Evolutionary conservation across 2,329 filamentous ascomycete genomes (phyloP), one percentile per base, ranked within the genome.

Genomic region (Dendrostoma leiphaemia): DNA sequence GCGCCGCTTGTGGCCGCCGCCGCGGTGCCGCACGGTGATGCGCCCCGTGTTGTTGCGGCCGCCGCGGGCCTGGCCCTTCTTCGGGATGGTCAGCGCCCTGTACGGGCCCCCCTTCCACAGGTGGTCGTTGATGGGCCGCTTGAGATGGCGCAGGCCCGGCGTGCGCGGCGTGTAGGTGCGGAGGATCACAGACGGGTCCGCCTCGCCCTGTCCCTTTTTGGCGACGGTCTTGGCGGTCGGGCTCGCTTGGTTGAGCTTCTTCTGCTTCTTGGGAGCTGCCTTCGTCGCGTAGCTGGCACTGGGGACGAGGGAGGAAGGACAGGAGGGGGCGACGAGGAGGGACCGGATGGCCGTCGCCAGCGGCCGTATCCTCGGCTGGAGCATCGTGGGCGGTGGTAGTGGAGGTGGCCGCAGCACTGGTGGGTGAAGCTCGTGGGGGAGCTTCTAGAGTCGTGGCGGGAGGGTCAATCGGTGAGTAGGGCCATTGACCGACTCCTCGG

Each of bases 151-250:
- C 56, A 96, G 73, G 81, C 94, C 94, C 12, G 93, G 93, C 1
- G 94, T 97, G 64, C 91, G 86, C 32, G 94, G 94, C 71, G 90
- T 97, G 73, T 97, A 99, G 51, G 89, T 94, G 64, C 90, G 86
- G 70, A 97, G 69, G 41, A 79, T 73, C 15, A 75, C 71, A n/a
- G n/a, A n/a, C n/a, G n/a, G n/a, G 15, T 74, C 68, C 37, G 75
- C 65, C 38, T 68, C 67, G 19, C 68, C 63, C 54, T 57, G 56
- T 21, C 68, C 62, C 53, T 55, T 51, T 21, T 63, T 58, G 12
- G 17, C 15, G 28, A 26, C n/a, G 34, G 51, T n/a, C 37, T 24
- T 29, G 24, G 47, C 35, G 12, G 43, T 41, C 29, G n/a, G 61
- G 48, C n/a, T 46, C 31, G 54, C 55, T 31, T 55, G 56, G 44